Base-by-base conservation (phyloP, 2,329 filamentous ascomycete genomes). In the Aureobasidium lini region DNA sequence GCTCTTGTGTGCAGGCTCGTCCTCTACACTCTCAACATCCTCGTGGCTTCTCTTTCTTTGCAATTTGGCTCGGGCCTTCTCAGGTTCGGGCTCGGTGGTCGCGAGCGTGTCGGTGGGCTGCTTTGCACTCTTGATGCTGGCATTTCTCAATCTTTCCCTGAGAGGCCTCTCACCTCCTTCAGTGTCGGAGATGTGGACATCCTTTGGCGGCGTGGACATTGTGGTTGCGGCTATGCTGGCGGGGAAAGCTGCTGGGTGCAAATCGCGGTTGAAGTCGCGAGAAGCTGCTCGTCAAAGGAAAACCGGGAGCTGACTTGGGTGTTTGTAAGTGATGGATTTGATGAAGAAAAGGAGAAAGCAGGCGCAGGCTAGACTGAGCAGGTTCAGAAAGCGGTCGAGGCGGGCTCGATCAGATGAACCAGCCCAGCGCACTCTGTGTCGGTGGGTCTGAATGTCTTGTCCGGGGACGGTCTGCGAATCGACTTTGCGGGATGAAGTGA, bases 101-200 rank as follows among this genome's bases (percentile, higher is more conserved):
- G 54, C 31, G 36, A 43, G 39, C 31, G 53, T 46, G 16, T 39
- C 42, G 43, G 54, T 8, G 2, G 34, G 7, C 23, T 43, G 49
- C 6, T 32, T 31, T 23, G 31, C 39, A 42, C 79, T 46, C 18
- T 56, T 56, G 59, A 86, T 83, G n/a, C 80, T 77, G 3, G 83
- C 84, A 66, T 85, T 80, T 70, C 83, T 80, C 57, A 86, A 72
- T 70, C 84, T 82, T 68, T 85, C 79, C 60, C 83, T 75, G 39
- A 84, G 80, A 8, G 81, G 81, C 61, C 77, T 79, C 68, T 85
- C 82, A 62, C 79, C 77, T 61, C 72, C 73, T 43, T 78, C 76
- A 60, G 70, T 72, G 62, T 79, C 77, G 60, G 69, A 71, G 15
- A 60, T 58, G 29, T 62, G 59, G 6, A 44, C 56, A 29, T 63